Evolutionary conservation across 1,139 yeast species (phyloP), one percentile per base, ranked within the genome.

Genomic region (Spathaspora sp.): DNA sequence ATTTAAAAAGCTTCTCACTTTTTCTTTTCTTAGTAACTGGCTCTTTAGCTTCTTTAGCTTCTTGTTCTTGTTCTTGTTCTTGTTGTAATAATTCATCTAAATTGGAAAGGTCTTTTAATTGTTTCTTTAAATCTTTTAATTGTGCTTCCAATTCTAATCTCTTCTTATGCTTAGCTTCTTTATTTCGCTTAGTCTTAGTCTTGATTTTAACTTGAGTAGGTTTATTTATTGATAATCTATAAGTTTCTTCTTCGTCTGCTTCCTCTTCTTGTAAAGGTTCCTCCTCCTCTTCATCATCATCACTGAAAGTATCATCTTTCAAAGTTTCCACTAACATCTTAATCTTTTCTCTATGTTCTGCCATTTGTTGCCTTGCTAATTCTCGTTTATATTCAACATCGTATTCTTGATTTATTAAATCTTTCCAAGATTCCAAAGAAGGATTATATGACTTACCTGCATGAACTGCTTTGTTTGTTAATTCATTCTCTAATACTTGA

Each of bases 361-460:
- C 75, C 56, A 86, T 63, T 56, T 76, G 72, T 48, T 80, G 68
- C 56, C 87, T 78, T 57, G 81, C 77, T 48, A 81, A 78, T 55
- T 89, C 97, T 49, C 78, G 79, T 47, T 78, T 74, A 57, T 82
- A 78, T 60, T 90, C 97, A 46, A 74, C 71, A 45, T 65, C 74
- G 56, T 78, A 85, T 65, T 90, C 97, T 49, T 74, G 72, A 50
- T 80, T 72, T 47, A 93, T 79, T 56, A 91, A 74, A 26, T 69
- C 70, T 58, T 82, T 81, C 99, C 99, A 93, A 31, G 89, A 82
- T 50, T 85, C 87, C 53, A 86, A 72, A 11, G 95, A 80, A 31
- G 99, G 99, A 62, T 93, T 93, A 62, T 93, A 93, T 2, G 98
- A 91, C 64, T 87, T 87, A 46, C 99, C 99, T 2, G 85, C 93